A percentile compares a stretch with the other conserved stretches of the same genome.
These are phyloP conservation scores for Salix arbutifolia DNA, from an alignment of 345 rosid genomes.

Conservation along the genomic window DNA sequence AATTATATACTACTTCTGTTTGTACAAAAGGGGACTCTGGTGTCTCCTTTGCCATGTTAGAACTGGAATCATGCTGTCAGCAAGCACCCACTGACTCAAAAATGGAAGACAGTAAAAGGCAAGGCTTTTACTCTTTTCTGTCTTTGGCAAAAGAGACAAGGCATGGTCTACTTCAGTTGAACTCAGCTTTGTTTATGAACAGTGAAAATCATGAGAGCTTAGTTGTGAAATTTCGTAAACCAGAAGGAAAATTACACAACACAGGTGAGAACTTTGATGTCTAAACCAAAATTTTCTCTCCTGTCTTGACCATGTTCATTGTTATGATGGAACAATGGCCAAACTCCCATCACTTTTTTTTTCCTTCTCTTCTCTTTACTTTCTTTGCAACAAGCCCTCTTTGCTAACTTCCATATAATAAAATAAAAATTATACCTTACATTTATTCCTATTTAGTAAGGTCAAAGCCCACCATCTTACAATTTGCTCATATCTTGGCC, in stretches of 20 bases:
- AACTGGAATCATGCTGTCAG: conserved; percentile 9
- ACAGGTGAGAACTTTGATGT: conserved; percentile 30
- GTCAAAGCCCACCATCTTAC: conserved; percentile 8
- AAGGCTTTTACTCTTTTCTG: conserved; percentile 17
- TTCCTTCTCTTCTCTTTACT: not conserved
- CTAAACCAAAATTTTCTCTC: not conserved
- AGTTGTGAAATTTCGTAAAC: conserved; percentile 10
- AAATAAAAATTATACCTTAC: not conserved
- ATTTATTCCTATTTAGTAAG: not conserved
- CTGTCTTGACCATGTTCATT: not conserved
- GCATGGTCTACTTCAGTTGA: conserved; percentile 11
- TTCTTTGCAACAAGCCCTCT: not conserved
- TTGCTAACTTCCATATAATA: not conserved
- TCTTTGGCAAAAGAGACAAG: conserved; percentile 9
- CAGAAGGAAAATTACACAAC: conserved; percentile 21
- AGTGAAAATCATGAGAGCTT: conserved; percentile 15
- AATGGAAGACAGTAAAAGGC: conserved; percentile 17
- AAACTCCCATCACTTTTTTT: not conserved
- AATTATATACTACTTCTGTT: not conserved
- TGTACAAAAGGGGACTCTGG: conserved; percentile 22
- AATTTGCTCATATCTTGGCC: conserved; percentile 19
- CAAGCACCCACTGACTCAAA: not conserved
- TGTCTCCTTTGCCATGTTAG: conserved; percentile 7
- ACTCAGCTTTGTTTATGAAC: conserved; percentile 31
- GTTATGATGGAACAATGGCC: no score